Evolutionary conservation across 2,329 filamentous ascomycete species (phyloP), one percentile per base, ranked within the genome.

Genomic region (Trichoderma pleuroti): DNA sequence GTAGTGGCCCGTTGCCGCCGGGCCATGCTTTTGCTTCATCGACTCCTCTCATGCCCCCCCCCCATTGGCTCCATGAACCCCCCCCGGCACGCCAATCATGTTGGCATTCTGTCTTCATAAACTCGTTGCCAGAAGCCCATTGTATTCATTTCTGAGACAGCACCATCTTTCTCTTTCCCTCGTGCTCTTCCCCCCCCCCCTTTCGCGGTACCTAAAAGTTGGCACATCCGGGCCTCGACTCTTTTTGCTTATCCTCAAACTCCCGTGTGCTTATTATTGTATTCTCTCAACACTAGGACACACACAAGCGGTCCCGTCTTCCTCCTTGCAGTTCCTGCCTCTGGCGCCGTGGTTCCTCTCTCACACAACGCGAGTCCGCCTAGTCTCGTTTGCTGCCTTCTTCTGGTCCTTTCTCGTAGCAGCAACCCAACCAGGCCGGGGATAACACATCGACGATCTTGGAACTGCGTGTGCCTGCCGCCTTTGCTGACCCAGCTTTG

Each of bases 1-100:
- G 75, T 76, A 72, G 73, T 77, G 75, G 72, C 73, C 76, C 73
- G 74, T 77, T 78, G 76, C 77, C 77, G 75, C 78, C 75, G 74
- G 74, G 73, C 42, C 60, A 52, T 73, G 71, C 76, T 78, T 78
- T 75, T 79, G 76, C 78, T 77, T 80, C 78, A 77, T 77, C 73
- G 75, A 73, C 77, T 76, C 75, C 74, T 76, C 74, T 74, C 76
- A 77, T 79, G 74, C 74, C 75, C 73, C 73, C 73, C 73, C 73
- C 65, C 64, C 36, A 80, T 80, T 81, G 79, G 79, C 77, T 75
- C 73, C 75, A 70, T 73, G 74, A 72, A 60, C 73, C 73, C 77
- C 77, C 32, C 62, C 76, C 74, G 72, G 71, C 76, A 74, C 75
- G 75, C 79, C 79, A 81, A 81, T 80, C 78, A 80, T 74, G 78